Evolutionary conservation across 2,329 filamentous ascomycete genomes (phyloP).

Genomic region (Samsoniella hepiali): DNA sequence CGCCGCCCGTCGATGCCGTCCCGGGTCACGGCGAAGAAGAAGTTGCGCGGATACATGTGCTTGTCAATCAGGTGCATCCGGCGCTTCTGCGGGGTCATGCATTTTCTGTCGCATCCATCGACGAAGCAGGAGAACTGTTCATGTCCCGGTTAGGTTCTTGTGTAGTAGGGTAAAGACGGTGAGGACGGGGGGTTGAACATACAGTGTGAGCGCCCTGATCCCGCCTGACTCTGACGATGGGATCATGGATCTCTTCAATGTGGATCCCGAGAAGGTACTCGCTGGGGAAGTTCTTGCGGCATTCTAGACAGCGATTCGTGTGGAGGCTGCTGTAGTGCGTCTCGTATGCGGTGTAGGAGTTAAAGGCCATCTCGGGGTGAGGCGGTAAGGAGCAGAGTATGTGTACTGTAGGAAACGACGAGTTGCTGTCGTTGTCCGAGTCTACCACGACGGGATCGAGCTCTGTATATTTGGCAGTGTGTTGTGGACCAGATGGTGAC

Average conservation of each 20-base stretch:
- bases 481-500: conserved; percentile 26
- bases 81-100: conserved; percentile 78
- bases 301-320: conserved; percentile 80
- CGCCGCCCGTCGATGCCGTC: conserved; percentile 83
- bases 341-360: conserved; percentile 77
- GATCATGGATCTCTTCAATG: conserved; percentile 88
- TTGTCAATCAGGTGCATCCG: conserved; percentile 90
- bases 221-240: conserved; percentile 66
- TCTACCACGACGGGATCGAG: conserved; percentile 46
- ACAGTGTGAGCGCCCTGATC: conserved; percentile 86
- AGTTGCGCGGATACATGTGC: conserved; percentile 84
- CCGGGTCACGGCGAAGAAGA: conserved; percentile 83
- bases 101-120: conserved; percentile 81
- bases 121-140: conserved; percentile 81
- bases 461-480: conserved; percentile 55
- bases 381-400: conserved; percentile 84
- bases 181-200: conserved; percentile 32
- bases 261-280: conserved; percentile 77
- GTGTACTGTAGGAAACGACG: conserved; percentile 32
- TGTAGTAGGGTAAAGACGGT: neutral
- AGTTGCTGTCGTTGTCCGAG: conserved; percentile 32
- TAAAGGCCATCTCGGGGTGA: conserved; percentile 70
- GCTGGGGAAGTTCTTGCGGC: conserved; percentile 83
- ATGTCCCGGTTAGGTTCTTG: neutral
- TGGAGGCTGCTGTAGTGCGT: conserved; percentile 79